Evolutionary conservation across 2,329 filamentous ascomycete species (phyloP).

Genomic region (Pyrenophora seminiperda): DNA sequence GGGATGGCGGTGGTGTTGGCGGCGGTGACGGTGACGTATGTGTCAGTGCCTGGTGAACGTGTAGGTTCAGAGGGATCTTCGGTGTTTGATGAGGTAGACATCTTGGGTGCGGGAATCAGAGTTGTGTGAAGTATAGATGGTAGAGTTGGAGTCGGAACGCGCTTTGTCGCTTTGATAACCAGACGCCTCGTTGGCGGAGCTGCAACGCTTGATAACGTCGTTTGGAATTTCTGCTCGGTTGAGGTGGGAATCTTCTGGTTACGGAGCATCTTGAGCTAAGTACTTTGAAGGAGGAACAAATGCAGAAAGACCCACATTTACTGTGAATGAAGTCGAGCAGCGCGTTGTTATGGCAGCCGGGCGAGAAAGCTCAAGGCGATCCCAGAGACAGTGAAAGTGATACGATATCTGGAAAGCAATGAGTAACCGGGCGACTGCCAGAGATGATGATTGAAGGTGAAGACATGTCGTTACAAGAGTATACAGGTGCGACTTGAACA

Average conservation of each 20-base stretch:
- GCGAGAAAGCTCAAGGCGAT: neutral
- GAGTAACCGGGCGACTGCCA: neutral
- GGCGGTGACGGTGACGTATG: conserved; percentile 9
- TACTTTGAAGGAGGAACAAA: neutral
- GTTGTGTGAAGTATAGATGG: conserved; percentile 13
- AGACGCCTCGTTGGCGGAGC: neutral
- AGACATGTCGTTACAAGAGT: neutral
- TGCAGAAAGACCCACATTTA: conserved; percentile 1
- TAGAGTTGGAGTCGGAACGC: neutral
- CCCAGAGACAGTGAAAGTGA: neutral
- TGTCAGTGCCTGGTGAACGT: neutral
- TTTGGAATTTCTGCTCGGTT: too few relatives aligned
- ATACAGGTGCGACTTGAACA: neutral
- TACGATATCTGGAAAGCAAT: neutral
- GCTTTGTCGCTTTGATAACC: neutral
- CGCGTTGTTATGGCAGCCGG: neutral
- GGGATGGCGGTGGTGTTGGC: neutral
- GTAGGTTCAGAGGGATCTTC: neutral
- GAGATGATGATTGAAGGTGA: neutral
- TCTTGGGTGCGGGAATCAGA: neutral
- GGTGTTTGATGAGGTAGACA: neutral
- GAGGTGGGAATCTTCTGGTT: neutral
- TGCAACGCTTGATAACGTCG: too few relatives aligned
- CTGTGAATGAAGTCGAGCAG: neutral
- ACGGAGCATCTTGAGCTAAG: conserved; percentile 2